Conservation (phyloP, 2,329 filamentous ascomycete genomes). For the Bipolaris gigantea region DNA sequence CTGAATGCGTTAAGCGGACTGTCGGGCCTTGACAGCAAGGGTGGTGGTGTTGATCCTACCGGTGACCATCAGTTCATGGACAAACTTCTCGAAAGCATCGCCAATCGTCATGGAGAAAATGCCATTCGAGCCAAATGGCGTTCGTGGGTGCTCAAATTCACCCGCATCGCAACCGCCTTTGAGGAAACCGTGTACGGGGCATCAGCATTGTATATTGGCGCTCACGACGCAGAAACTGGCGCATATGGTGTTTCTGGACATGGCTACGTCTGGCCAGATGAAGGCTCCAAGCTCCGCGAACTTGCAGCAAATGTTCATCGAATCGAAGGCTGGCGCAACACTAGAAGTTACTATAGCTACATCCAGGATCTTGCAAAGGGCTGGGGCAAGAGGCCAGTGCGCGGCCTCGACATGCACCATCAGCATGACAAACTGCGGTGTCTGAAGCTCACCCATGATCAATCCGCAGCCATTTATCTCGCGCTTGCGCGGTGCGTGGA, state of each 20-base stretch:
- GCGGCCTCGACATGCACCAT: slow-evolving; percentile 84
- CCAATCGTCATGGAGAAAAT: slow-evolving; percentile 79
- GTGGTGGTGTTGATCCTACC: slow-evolving; percentile 64
- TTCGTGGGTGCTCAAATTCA: slow-evolving; percentile 92
- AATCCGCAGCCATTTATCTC: slow-evolving; percentile 82
- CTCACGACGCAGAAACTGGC: slow-evolving; percentile 61
- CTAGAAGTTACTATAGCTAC: slow-evolving; percentile 91
- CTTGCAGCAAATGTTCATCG: slow-evolving; percentile 87
- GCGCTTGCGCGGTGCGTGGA: slow-evolving; percentile 75
- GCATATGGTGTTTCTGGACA: slow-evolving; percentile 70
- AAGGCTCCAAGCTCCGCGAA: slow-evolving; percentile 77
- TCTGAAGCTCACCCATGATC: slow-evolving; percentile 73
- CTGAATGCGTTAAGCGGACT: slow-evolving; percentile 27
- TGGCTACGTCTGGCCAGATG: slow-evolving; percentile 93
- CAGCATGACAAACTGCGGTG: slow-evolving; percentile 88
- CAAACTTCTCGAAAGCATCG: slow-evolving; percentile 79
- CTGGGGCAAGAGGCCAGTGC: slow-evolving; percentile 61
- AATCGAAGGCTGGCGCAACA: slow-evolving; percentile 96
- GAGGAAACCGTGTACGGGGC: slow-evolving; percentile 95
- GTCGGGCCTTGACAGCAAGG: slow-evolving; percentile 37
- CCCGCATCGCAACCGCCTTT: slow-evolving; percentile 87
- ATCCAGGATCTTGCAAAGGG: slow-evolving; percentile 62
- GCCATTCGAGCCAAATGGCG: slow-evolving; percentile 91
- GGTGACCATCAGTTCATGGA: slow-evolving; percentile 90
- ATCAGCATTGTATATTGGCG: slow-evolving; percentile 82